Base-by-base conservation (phyloP, 441 rosid genomes). In the Bocquillonia castaneifolia region DNA sequence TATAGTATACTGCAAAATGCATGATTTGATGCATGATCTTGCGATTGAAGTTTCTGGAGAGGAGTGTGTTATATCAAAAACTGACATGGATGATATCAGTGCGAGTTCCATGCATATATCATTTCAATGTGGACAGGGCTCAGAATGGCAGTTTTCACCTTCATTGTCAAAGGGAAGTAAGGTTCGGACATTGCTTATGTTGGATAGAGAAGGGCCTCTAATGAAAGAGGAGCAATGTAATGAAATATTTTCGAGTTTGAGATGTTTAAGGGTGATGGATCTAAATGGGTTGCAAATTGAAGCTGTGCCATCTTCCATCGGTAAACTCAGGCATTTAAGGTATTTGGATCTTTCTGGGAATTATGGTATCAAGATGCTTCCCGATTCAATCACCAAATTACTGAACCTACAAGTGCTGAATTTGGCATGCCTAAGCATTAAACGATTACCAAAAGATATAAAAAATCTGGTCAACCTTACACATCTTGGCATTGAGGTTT, bases 11-110 rank as follows among this genome's bases (percentile, higher is more conserved):
- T 70, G 75, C 32, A 79, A 68, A 62, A 71, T 76, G 76, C 80
- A 79, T 45, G 78, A 76, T 26, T 57, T 79, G 6, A 68, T 76
- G 39, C 78, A 74, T 74, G 83, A 74, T 56, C 73, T 79, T 26
- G 78, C 78, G 37, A 52, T 23, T 26, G 18, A 2, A 26, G 67
- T 76, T 0, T 59, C 79, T 0, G 72, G 72, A n/a, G 51, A 10
- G 14, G 64, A 72, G 40, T 29, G 20, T 13, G 9, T 2, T 17
- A 5, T 0, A n/a, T n/a, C 53, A 3, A 12, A 32, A 13, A 18
- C 12, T 0, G 15, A 6, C 0, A 40, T 10, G 3, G 20, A 13
- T 5, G 8, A 9, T 17, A 18, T 25, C 25, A 0, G 22, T 23
- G 40, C 6, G 1, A 25, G 28, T 12, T n/a, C 66, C 17, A 59